phyloP scores from a whole-genome alignment of 441 rosid genomes.

The Cnidoscolus chayamansa region DNA sequence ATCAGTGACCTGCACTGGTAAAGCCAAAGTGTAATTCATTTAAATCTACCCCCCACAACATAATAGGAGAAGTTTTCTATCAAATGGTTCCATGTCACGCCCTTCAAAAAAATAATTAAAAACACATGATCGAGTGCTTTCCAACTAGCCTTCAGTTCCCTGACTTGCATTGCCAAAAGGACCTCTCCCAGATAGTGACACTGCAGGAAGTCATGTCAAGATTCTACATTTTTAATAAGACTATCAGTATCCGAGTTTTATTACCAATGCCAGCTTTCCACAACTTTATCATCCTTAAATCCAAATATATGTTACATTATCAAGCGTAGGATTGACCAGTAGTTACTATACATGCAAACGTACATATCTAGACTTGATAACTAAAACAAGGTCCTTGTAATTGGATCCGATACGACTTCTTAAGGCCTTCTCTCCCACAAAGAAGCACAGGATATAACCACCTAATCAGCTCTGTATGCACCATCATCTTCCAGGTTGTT shows the following conservation, averaged over 20 bases:
- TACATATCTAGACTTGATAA: background rate
- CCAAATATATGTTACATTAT: background rate
- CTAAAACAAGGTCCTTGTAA: background rate
- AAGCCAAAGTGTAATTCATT: too few relatives aligned
- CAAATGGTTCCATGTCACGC: too few relatives aligned
- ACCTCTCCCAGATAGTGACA: too few relatives aligned
- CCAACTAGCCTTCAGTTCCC: too few relatives aligned
- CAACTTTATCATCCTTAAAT: slow-evolving; percentile 9
- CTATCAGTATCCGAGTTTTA: background rate
- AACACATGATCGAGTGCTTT: too few relatives aligned
- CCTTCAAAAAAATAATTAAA: too few relatives aligned
- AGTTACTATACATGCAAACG: slow-evolving; percentile 11
- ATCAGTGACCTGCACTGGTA: too few relatives aligned
- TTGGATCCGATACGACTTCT: background rate
- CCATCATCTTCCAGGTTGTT: slow-evolving; percentile 15
- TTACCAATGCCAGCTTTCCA: background rate
- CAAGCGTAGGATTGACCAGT: slow-evolving; percentile 6
- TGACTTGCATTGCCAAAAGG: too few relatives aligned
- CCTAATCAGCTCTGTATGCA: slow-evolving; percentile 16
- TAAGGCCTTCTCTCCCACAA: background rate
- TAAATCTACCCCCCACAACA: too few relatives aligned
- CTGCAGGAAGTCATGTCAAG: too few relatives aligned
- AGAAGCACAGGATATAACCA: background rate
- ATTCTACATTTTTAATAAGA: background rate
- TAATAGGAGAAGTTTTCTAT: too few relatives aligned